Evolutionary conservation across 2,329 filamentous ascomycete species (phyloP), one percentile per base, ranked within the genome.

Genomic region (Didymella pinodella): DNA sequence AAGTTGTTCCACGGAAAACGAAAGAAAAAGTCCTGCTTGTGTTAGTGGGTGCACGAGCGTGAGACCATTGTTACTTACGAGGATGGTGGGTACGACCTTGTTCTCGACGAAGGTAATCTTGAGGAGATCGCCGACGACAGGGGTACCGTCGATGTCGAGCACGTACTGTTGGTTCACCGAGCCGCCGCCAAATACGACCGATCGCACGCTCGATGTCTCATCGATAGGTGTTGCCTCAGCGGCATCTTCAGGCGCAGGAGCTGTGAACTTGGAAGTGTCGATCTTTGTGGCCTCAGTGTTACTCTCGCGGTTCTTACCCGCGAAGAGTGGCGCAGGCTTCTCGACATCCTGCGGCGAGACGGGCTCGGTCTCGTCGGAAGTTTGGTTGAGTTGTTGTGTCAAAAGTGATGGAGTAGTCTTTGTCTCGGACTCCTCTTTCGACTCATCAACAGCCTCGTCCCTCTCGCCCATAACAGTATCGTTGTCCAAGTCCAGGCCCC

Each of bases 1-100:
- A 99, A 99, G 77, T 99, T 99, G 79, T 99, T 99, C 95, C 95
- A 99, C 1, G 95, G 94, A 72, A 98, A 99, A 59, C 90, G 88
- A 82, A 99, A 99, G 80, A 99, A 99, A 82, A 98, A 98, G 57
- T 93, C 91, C 92, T 96, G 65, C 1, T n/a, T 3, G 25, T 8
- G 29, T 31, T 26, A 68, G 47, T 32, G 10, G 44, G 20, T 6
- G 54, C 36, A 31, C 7, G 4, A 3, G 12, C 16, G 28, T 5
- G 11, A n/a, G 2, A 22, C 25, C 40, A 32, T 28, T 34, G n/a
- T 18, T 38, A 80, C 90, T 84, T 84, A 96, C 93, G 75, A 99
- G 80, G 70, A 99, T 98, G 2, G 93, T 97, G 28, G 95, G 95
- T 52, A 99, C 93, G 63, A 99, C 95, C 65, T 88, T 87, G 77